Evolutionary conservation across 2,329 filamentous ascomycete genomes (phyloP), one percentile per base, ranked within the genome.

Genomic region (Herpotrichia juniperi): DNA sequence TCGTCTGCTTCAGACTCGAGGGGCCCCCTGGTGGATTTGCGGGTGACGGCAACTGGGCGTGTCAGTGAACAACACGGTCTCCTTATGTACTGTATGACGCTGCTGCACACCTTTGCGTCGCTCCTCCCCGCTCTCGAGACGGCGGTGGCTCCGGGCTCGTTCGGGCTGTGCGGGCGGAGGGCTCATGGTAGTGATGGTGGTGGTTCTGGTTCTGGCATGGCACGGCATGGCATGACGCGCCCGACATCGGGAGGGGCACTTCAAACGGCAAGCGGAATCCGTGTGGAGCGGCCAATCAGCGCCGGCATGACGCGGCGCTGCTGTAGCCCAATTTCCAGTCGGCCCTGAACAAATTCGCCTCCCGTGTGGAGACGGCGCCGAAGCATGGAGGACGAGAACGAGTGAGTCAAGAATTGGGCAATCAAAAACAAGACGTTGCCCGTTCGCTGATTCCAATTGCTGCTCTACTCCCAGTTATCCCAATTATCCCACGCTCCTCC

Each of bases 21-120:
- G 3, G 91, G 91, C 1, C 90, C 91, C 72, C 87, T 90, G 4
- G 91, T 94, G 39, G 87, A 83, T 35, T 87, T 85, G 45, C 88
- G 80, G 8, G 87, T 83, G 39, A 87, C 76, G n/a, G 82, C 75
- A 40, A 82, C 83, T 84, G 59, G 28, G 39, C 19, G 48, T 40
- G 42, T 52, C 21, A 51, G 43, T 22, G 17, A 19, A 26, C 28
- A 46, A 22, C 16, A 17, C 28, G 42, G 40, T 21, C 14, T 12
- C 16, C 34, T 19, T 8, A 9, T 21, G 8, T 19, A 42, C 22
- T 19, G n/a, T 19, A 4, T 19, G 24, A 43, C 19, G 21, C 26
- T 34, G 28, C 16, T 30, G 24, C 14, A 44, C 54, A 71, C 68
- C 61, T 54, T 63, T 60, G 6, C 68, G 63, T 48, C 69, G 63